Conservation (phyloP, 1,139 yeast genomes). For the Yamadazyma triangularis region DNA sequence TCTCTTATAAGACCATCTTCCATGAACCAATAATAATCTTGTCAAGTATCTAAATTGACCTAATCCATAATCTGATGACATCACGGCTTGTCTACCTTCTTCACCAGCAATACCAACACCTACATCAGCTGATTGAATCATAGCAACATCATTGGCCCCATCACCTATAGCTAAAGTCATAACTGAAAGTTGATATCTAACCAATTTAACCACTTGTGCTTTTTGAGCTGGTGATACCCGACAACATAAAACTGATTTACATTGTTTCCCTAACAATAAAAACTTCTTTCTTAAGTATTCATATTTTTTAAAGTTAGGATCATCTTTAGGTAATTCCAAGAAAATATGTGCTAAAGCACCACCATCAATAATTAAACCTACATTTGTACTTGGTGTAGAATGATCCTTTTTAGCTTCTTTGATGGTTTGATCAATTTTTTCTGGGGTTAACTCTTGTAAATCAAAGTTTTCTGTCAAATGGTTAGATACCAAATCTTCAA, state of each 20-base stretch:
- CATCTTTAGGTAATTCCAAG: slow-evolving; percentile 13
- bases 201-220: slow-evolving; percentile 52
- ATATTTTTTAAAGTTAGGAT: slow-evolving; percentile 13
- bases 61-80: slow-evolving; percentile 65
- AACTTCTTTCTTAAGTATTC: slow-evolving; percentile 34
- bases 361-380: slow-evolving; percentile 54
- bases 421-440: slow-evolving; percentile 27
- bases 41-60: slow-evolving; percentile 58
- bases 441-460: slow-evolving; percentile 17
- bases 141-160: slow-evolving; percentile 67
- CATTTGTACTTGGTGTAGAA: slow-evolving; percentile 43
- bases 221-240: slow-evolving; percentile 65
- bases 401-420: slow-evolving; percentile 44
- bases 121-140: slow-evolving; percentile 64
- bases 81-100: slow-evolving; percentile 65
- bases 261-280: slow-evolving; percentile 52
- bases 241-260: slow-evolving; percentile 59
- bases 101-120: slow-evolving; percentile 70
- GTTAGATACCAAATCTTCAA: slow-evolving; percentile 32
- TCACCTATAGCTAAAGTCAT: slow-evolving; percentile 67
- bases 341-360: slow-evolving; percentile 47
- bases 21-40: slow-evolving; percentile 54
- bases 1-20: slow-evolving; percentile 62
- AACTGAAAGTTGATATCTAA: slow-evolving; percentile 46
- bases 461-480: slow-evolving; percentile 38